Base-by-base conservation (phyloP, 2,329 filamentous ascomycete species). In the Plenodomus tracheiphilus region DNA sequence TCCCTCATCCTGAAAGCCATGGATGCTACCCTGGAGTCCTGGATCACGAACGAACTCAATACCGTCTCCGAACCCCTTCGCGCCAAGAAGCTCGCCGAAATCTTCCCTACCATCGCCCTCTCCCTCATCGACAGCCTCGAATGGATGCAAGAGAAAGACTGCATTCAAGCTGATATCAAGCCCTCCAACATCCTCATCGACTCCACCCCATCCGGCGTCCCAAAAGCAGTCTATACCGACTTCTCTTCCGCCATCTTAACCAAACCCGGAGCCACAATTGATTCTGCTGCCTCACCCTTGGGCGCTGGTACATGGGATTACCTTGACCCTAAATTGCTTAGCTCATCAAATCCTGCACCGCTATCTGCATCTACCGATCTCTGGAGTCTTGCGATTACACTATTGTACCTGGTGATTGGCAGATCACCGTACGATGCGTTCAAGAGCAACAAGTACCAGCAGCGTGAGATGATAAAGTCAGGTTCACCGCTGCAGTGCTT, bases 251-350 rank as follows among this genome's bases (percentile, higher is more conserved):
- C 74, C 19, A 57, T 63, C 20, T 50, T 66, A 7, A 30, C 53
- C 25, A 39, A 41, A 11, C 41, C 55, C 3, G 35, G 53, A 9
- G 30, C 54, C 2, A 43, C 35, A 5, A 48, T 47, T 13, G 54
- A 54, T 43, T 42, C 46, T 18, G 32, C 56, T 41, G 41, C 54
- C n/a, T 52, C 64, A 0, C 65, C 66, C 30, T 62, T 73, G 7
- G 76, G 74, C 37, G 74, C 68, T 35, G 77, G 75, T 0, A 79
- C 76, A 0, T 79, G 75, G 74, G 75, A 76, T 46, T 79, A 69
- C 64, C 74, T 79, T 43, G 72, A 74, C 59, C 71, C 71, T 6
- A 53, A 56, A 2, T 62, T 72, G 1, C 59, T 72, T 32, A 53
- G 51, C 34, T 53, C 58, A 4, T 42, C 41, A 0, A 35, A 43